phyloP scores from a whole-genome alignment of 257 asterid genomes.

The Ilex aquifolium region DNA sequence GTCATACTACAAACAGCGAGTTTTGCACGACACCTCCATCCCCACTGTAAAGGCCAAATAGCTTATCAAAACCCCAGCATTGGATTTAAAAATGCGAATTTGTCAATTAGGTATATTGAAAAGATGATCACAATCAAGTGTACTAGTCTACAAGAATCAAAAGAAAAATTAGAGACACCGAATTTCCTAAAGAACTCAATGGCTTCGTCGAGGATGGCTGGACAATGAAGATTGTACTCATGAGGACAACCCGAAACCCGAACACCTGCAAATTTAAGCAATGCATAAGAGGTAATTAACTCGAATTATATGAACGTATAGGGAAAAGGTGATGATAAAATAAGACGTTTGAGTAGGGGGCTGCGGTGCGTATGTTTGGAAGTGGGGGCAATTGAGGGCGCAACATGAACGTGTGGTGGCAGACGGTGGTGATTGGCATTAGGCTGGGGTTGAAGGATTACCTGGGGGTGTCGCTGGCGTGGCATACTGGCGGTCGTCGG shows the following conservation, averaged over 20 bases:
- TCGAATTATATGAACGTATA: no score
- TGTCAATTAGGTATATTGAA: conserved; percentile 3
- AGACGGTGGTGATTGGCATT: no score
- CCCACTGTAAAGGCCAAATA: conserved; percentile 47
- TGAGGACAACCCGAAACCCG: conserved; percentile 93
- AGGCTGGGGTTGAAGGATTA: no score
- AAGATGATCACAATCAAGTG: conserved; percentile 1
- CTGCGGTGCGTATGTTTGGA: conserved; percentile 38
- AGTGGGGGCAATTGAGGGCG: no score
- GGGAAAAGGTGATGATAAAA: neutral
- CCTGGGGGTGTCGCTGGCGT: no score
- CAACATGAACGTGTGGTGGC: no score
- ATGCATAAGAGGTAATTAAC: neutral
- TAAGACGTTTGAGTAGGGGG: neutral
- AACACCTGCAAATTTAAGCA: conserved; percentile 47
- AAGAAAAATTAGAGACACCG: conserved; percentile 63
- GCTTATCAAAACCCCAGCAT: conserved; percentile 3
- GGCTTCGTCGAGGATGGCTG: conserved; percentile 62
- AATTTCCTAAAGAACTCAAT: conserved; percentile 44
- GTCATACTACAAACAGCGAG: conserved; percentile 36
- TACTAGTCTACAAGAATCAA: conserved; percentile 82
- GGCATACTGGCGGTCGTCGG: no score
- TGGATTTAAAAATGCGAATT: conserved; percentile 12
- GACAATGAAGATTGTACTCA: conserved; percentile 71
- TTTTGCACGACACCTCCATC: conserved; percentile 97